These are phyloP conservation scores for Suillus alpinus DNA, from an alignment of 768 basidiomycete genomes.

Conservation along the genomic window DNA sequence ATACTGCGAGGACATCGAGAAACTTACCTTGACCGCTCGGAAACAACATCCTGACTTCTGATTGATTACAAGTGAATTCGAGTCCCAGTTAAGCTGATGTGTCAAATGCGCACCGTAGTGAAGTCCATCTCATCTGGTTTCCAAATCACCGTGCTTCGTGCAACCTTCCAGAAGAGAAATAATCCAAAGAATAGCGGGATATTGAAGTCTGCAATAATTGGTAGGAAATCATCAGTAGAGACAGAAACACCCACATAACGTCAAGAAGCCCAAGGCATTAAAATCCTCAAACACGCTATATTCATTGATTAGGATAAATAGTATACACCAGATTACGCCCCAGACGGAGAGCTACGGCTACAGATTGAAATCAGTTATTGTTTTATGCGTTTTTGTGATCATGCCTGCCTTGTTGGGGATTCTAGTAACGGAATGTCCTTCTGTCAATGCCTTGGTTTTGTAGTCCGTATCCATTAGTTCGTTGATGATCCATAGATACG, in stretches of 20 bases:
- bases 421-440: slow-evolving; percentile 57
- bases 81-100: neutral
- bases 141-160: slow-evolving; percentile 37
- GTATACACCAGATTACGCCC: slow-evolving; percentile 58
- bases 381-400: slow-evolving; percentile 25
- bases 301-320: slow-evolving; percentile 60
- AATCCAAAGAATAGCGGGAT: slow-evolving; percentile 19
- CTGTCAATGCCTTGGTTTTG: slow-evolving; percentile 66
- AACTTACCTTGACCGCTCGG: too few species aligned
- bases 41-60: too few species aligned
- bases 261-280: slow-evolving; percentile 49
- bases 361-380: neutral
- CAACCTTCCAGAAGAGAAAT: slow-evolving; percentile 20
- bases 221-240: slow-evolving; percentile 3
- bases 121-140: slow-evolving; percentile 68
- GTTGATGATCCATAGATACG: neutral
- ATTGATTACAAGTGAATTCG: neutral
- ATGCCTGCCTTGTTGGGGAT: slow-evolving; percentile 39
- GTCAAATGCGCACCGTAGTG: slow-evolving; percentile 45
- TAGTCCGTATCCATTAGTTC: slow-evolving; percentile 43
- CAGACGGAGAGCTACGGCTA: slow-evolving; percentile 64
- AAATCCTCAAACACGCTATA: slow-evolving; percentile 62
- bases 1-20: too few species aligned
- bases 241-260: slow-evolving; percentile 34
- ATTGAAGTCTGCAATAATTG: slow-evolving; percentile 29